Percentiles rank a stretch among this genome's conserved stretches.
These are phyloP conservation scores for Solanum appendiculatum DNA, from an alignment of 257 asterid species.

Conservation along the genomic window DNA sequence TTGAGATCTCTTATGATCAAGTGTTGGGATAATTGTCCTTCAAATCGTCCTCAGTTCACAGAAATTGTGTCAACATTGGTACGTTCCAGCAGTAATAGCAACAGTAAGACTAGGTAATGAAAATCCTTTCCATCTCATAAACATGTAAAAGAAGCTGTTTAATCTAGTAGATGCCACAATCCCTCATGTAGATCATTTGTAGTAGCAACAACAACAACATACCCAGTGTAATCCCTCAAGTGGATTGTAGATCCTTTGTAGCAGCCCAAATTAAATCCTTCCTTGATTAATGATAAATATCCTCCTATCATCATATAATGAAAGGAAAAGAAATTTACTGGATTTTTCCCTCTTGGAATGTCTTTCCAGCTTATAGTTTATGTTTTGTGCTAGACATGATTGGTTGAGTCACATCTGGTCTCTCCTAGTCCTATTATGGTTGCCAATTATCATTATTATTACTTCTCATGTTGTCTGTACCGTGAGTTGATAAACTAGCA, in stretches of 20 bases:
- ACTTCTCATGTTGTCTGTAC: neutral
- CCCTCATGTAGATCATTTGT: neutral
- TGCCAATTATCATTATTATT: neutral
- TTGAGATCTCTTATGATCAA: conserved; percentile 62
- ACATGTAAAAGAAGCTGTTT: neutral
- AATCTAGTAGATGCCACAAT: conserved; percentile 2
- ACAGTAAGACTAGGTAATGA: conserved; percentile 32
- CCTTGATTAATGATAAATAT: neutral
- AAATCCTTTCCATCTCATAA: conserved; percentile 4
- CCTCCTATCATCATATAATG: neutral
- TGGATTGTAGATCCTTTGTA: neutral
- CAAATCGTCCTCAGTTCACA: conserved; percentile 81
- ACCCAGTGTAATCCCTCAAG: neutral
- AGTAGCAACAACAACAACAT: neutral
- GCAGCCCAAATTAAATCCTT: neutral
- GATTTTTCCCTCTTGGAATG: neutral
- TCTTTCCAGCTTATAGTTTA: neutral
- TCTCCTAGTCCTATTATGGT: neutral
- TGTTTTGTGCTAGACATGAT: neutral
- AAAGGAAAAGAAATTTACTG: neutral
- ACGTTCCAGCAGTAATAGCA: conserved; percentile 28
- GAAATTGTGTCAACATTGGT: conserved; percentile 51
- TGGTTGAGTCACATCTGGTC: neutral
- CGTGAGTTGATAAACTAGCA: neutral
- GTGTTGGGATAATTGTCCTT: conserved; percentile 87